Evolutionary conservation across 2,329 filamentous ascomycete genomes (phyloP).

Genomic region (Trichoderma simmonsii): DNA sequence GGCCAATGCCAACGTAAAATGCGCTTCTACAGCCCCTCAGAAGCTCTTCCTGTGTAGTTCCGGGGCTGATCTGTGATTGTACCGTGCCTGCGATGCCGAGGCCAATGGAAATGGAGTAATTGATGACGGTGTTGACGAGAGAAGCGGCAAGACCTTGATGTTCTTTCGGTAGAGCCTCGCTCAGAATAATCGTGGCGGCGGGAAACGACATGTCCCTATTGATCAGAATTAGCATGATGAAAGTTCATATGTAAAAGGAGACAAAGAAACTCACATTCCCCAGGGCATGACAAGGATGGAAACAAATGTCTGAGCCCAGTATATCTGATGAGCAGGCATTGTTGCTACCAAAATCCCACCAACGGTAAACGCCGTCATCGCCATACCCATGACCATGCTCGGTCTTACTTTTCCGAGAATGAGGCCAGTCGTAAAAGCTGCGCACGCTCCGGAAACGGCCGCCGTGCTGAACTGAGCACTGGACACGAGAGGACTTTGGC

Average conservation of each 20-base stretch:
- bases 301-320: conserved; percentile 61
- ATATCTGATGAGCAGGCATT: conserved; percentile 50
- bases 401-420: conserved; percentile 29
- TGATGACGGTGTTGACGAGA: conserved; percentile 59
- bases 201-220: conserved; percentile 63
- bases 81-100: conserved; percentile 62
- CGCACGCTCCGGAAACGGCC: conserved; percentile 40
- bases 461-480: conserved; percentile 34
- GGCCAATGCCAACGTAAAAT: conserved; percentile 28
- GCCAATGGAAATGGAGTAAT: conserved; percentile 61
- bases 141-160: conserved; percentile 44
- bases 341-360: conserved; percentile 40
- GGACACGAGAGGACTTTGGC: conserved; percentile 38
- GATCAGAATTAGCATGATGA: conserved; percentile 20
- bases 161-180: conserved; percentile 41
- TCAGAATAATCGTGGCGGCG: conserved; percentile 54
- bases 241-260: too few relatives aligned
- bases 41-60: conserved; percentile 26
- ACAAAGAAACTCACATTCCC: conserved; percentile 7
- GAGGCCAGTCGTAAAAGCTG: conserved; percentile 40
- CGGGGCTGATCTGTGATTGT: conserved; percentile 23
- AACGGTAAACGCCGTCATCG: conserved; percentile 40
- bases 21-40: conserved; percentile 29
- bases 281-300: conserved; percentile 25
- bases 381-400: conserved; percentile 38